These are phyloP conservation scores for Scedosporium apiospermum DNA, from an alignment of 2,329 filamentous ascomycete genomes.

Conservation along the genomic window DNA sequence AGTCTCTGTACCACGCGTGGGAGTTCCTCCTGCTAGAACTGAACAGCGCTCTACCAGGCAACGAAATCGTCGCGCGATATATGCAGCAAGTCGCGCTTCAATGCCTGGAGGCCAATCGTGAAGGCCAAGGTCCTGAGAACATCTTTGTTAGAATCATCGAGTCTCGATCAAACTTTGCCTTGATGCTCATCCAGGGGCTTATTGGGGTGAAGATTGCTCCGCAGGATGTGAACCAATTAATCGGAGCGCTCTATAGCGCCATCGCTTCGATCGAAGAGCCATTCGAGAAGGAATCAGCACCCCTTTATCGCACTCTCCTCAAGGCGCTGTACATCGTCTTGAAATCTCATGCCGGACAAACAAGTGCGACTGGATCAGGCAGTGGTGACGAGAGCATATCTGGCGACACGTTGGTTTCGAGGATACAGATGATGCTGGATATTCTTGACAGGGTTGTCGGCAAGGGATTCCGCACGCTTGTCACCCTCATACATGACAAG, in stretches of 20 bases:
- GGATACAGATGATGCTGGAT: constrained; percentile 58
- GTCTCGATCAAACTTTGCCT: constrained; percentile 67
- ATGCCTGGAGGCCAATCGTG: constrained; percentile 70
- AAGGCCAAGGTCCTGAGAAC: constrained; percentile 61
- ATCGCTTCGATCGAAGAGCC: constrained; percentile 45
- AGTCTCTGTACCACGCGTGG: constrained; percentile 82
- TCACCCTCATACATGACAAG: constrained; percentile 71
- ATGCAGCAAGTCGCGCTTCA: constrained; percentile 67
- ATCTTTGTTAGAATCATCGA: constrained; percentile 75
- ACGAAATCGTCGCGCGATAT: constrained; percentile 50
- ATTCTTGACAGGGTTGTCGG: constrained; percentile 72
- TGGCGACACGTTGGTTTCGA: constrained; percentile 14
- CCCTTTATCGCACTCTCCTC: constrained; percentile 75
- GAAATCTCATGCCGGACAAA: constrained; percentile 45
- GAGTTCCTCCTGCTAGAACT: constrained; percentile 80
- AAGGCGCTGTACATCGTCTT: constrained; percentile 79
- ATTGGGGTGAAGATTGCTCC: constrained; percentile 46
- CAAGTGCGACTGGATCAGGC: constrained; percentile 11
- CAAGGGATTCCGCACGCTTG: constrained; percentile 72
- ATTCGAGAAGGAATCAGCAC: constrained; percentile 39
- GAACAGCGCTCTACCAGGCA: constrained; percentile 50
- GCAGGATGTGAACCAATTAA: constrained; percentile 41
- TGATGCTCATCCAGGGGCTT: constrained; percentile 73
- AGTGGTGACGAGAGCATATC: neutral
- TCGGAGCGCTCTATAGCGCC: constrained; percentile 40